phyloP scores from a whole-genome alignment of 805 yeast species.

The Candida schatavii region DNA sequence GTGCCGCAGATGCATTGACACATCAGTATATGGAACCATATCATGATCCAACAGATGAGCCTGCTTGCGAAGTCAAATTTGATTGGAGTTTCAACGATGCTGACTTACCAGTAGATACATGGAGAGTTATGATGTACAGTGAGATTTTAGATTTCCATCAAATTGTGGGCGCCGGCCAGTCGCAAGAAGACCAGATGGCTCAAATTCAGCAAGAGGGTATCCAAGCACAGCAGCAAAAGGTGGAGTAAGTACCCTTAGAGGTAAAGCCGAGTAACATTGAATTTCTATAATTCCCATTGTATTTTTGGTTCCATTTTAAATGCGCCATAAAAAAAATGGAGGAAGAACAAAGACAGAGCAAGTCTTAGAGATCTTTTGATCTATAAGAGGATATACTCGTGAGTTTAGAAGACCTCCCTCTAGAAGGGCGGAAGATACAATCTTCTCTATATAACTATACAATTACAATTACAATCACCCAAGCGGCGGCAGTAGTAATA shows the following conservation, averaged over 20 bases:
- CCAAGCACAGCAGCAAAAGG: conserved; percentile 19
- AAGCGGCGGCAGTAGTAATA: too few species aligned
- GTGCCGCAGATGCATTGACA: conserved; percentile 84
- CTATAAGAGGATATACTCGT: too few species aligned
- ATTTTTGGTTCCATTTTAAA: background rate
- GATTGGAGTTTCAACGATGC: conserved; percentile 99
- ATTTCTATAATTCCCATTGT: background rate
- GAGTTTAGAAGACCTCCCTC: too few species aligned
- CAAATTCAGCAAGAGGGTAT: conserved; percentile 27
- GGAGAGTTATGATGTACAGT: conserved; percentile 99
- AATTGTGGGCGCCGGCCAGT: conserved; percentile 49
- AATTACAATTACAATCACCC: too few species aligned
- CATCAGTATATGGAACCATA: conserved; percentile 93
- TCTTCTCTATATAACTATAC: too few species aligned
- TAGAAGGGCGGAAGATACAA: too few species aligned
- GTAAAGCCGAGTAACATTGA: too few species aligned
- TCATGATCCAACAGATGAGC: conserved; percentile 97
- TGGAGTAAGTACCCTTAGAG: conserved; percentile 9
- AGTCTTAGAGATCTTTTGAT: too few species aligned
- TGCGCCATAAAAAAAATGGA: background rate
- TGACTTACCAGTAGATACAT: conserved; percentile 93
- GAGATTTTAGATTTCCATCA: conserved; percentile 96
- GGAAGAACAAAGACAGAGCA: background rate
- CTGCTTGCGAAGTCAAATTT: conserved; percentile 85
- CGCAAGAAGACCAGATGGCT: conserved; percentile 21